Conservation (phyloP, 2,329 filamentous ascomycete genomes). For the Aspergillus fumigatus region DNA sequence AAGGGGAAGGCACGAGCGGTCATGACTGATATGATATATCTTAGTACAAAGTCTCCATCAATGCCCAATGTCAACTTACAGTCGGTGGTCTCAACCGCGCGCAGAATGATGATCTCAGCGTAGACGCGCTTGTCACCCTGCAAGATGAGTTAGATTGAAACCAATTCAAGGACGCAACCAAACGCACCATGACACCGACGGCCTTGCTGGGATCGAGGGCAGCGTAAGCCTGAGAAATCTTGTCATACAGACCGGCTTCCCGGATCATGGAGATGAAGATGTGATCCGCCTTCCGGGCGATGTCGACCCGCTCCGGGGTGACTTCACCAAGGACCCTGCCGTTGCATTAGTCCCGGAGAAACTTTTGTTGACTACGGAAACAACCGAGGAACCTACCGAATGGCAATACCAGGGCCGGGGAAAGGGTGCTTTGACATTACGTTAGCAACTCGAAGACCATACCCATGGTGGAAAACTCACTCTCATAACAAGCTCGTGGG, state of each 20-base stretch:
- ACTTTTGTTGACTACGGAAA: background rate
- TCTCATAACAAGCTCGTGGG: slow-evolving; percentile 70
- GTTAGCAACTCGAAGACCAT: slow-evolving; percentile 43
- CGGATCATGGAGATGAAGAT: slow-evolving; percentile 46
- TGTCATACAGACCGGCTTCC: slow-evolving; percentile 42
- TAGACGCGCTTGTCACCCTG: slow-evolving; percentile 64
- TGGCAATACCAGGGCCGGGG: slow-evolving; percentile 69
- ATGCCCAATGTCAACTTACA: slow-evolving; percentile 26
- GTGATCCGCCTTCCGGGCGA: slow-evolving; percentile 52
- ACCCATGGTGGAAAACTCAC: slow-evolving; percentile 49
- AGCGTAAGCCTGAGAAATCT: slow-evolving; percentile 67
- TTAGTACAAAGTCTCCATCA: background rate
- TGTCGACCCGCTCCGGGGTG: slow-evolving; percentile 71
- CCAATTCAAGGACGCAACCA: slow-evolving; percentile 59
- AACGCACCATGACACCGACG: slow-evolving; percentile 53
- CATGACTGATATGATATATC: slow-evolving; percentile 50
- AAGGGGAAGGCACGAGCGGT: slow-evolving; percentile 68
- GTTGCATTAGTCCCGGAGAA: background rate
- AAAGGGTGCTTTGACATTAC: slow-evolving; percentile 5
- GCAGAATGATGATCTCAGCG: slow-evolving; percentile 57
- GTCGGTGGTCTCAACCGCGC: slow-evolving; percentile 60
- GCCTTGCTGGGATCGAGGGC: slow-evolving; percentile 62
- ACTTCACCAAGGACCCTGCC: slow-evolving; percentile 70
- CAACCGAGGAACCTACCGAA: slow-evolving; percentile 42
- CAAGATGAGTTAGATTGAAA: slow-evolving; percentile 16